Conservation (phyloP, 345 rosid genomes). For the Boechera divaricarpa region DNA sequence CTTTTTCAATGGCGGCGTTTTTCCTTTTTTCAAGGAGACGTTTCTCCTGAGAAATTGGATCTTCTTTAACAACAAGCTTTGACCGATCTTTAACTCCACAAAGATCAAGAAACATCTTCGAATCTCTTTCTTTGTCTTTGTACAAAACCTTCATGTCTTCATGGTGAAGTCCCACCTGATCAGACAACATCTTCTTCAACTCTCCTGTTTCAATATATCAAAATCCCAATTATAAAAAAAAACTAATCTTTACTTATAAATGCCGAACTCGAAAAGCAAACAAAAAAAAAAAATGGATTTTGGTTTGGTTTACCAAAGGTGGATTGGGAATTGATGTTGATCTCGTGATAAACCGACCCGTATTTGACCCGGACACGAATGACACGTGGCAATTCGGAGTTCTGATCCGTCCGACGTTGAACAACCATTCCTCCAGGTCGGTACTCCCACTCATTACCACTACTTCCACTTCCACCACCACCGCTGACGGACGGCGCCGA, state of each 20-base stretch:
- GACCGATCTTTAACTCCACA: slow-evolving; percentile 92
- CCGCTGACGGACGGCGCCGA: slow-evolving; percentile 43
- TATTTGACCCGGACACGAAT: slow-evolving; percentile 86
- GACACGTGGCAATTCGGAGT: slow-evolving; percentile 71
- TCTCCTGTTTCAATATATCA: slow-evolving; percentile 60
- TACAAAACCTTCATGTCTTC: slow-evolving; percentile 90
- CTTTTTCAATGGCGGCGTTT: slow-evolving; percentile 87
- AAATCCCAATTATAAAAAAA: not conserved
- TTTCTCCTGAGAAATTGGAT: slow-evolving; percentile 88
- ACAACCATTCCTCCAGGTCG: slow-evolving; percentile 99
- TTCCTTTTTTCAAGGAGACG: slow-evolving; percentile 76
- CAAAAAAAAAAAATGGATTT: not conserved
- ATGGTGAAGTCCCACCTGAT: slow-evolving; percentile 81
- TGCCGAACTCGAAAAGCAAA: not conserved
- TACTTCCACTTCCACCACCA: slow-evolving; percentile 49
- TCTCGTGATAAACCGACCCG: slow-evolving; percentile 80
- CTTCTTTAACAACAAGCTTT: slow-evolving; percentile 80
- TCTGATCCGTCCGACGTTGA: slow-evolving; percentile 79
- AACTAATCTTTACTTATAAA: not conserved
- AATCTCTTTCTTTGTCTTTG: slow-evolving; percentile 97
- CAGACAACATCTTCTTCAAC: slow-evolving; percentile 85
- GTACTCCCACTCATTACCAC: slow-evolving; percentile 77
- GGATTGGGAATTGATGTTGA: slow-evolving; percentile 78
- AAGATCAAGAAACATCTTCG: slow-evolving; percentile 85
- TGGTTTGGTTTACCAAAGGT: slow-evolving; percentile 63